These are phyloP conservation scores for Fonsecaea erecta DNA, from an alignment of 2,329 filamentous ascomycete genomes.

Conservation along the genomic window DNA sequence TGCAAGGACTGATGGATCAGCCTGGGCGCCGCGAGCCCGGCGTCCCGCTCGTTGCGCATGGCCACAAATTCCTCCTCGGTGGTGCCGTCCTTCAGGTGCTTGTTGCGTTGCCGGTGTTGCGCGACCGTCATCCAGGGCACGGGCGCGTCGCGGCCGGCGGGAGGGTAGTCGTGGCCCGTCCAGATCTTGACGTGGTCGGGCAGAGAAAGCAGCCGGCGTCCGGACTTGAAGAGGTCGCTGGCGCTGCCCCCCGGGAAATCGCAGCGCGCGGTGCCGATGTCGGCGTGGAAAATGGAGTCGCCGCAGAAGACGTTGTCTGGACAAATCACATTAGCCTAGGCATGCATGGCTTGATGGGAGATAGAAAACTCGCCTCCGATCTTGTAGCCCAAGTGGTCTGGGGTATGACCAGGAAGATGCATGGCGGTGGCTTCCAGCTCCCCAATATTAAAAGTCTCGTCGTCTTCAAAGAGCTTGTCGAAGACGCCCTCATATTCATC, in stretches of 20 bases:
- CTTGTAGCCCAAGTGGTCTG: slow-evolving; percentile 66
- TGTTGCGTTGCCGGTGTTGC: slow-evolving; percentile 44
- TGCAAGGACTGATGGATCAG: slow-evolving; percentile 48
- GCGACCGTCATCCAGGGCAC: slow-evolving; percentile 44
- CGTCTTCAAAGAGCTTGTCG: slow-evolving; percentile 60
- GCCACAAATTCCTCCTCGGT: slow-evolving; percentile 43
- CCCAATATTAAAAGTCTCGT: slow-evolving; percentile 61
- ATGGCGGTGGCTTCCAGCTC: slow-evolving; percentile 54
- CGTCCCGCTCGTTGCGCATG: slow-evolving; percentile 42
- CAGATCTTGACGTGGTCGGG: slow-evolving; percentile 55
- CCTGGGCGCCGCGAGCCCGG: slow-evolving; percentile 40
- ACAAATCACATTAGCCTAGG: neutral
- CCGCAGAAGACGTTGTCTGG: slow-evolving; percentile 59
- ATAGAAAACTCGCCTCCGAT: slow-evolving; percentile 54
- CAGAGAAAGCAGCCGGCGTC: slow-evolving; percentile 50
- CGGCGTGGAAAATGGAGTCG: slow-evolving; percentile 59
- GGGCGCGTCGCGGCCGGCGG: slow-evolving; percentile 39
- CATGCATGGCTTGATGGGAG: slow-evolving; percentile 43
- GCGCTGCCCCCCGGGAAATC: slow-evolving; percentile 62
- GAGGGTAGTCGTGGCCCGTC: slow-evolving; percentile 60
- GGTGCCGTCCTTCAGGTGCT: slow-evolving; percentile 41
- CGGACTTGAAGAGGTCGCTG: slow-evolving; percentile 51
- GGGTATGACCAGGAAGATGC: slow-evolving; percentile 67
- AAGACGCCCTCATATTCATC: slow-evolving; percentile 57
- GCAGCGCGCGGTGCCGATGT: slow-evolving; percentile 59